Evolutionary conservation across 768 basidiomycete species (phyloP).

Genomic region (Ramaria sp.): DNA sequence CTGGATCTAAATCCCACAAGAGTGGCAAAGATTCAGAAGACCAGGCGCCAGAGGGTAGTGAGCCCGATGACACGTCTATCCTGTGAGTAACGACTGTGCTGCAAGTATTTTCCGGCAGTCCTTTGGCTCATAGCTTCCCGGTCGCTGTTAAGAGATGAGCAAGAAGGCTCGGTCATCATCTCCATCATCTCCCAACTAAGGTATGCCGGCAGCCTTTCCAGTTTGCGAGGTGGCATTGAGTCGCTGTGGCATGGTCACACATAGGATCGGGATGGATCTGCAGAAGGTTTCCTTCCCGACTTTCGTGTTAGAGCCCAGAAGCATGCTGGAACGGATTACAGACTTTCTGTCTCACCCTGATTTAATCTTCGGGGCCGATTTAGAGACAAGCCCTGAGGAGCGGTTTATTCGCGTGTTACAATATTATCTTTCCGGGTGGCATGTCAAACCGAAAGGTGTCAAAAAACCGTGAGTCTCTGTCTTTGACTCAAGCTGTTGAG

Average conservation of each 20-base stretch:
- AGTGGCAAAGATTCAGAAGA: slow-evolving; percentile 29
- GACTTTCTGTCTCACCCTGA: slow-evolving; percentile 99
- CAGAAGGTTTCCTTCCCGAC: slow-evolving; percentile 88
- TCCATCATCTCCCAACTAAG: slow-evolving; percentile 84
- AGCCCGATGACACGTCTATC: slow-evolving; percentile 85
- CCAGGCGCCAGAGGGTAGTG: slow-evolving; percentile 68
- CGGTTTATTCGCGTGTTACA: slow-evolving; percentile 84
- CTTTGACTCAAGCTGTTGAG: slow-evolving; percentile 3
- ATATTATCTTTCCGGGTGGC: slow-evolving; percentile 98
- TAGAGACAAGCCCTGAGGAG: slow-evolving; percentile 76
- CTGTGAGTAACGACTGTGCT: slow-evolving; percentile 41
- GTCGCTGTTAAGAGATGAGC: slow-evolving; percentile 55
- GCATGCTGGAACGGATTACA: slow-evolving; percentile 96
- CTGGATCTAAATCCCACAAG: slow-evolving; percentile 1
- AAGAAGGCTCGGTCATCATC: slow-evolving; percentile 84
- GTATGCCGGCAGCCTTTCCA: slow-evolving; percentile 27
- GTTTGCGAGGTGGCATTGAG: slow-evolving; percentile 2
- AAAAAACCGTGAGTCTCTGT: slow-evolving; percentile 87
- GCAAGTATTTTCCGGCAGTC: neutral
- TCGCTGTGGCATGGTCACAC: slow-evolving; percentile 1
- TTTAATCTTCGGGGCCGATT: slow-evolving; percentile 84
- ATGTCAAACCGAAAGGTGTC: slow-evolving; percentile 97
- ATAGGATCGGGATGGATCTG: slow-evolving; percentile 93
- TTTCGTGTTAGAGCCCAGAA: slow-evolving; percentile 94
- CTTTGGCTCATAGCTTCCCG: neutral